These are phyloP conservation scores for Tolypocladium album DNA, from an alignment of 2,329 filamentous ascomycete species.

Conservation along the genomic window DNA sequence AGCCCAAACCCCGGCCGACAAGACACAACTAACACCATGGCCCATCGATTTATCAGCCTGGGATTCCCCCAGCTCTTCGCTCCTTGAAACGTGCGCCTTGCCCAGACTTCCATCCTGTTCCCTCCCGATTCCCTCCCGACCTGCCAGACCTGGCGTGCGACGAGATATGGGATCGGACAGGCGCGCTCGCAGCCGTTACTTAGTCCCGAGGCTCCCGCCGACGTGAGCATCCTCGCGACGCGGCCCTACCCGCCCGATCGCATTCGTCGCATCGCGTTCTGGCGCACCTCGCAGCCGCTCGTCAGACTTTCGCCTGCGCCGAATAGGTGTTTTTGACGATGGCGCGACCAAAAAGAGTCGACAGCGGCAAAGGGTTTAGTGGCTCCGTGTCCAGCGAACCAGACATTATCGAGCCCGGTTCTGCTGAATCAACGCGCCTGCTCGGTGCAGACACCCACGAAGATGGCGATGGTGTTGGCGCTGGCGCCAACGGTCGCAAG, in stretches of 20 bases:
- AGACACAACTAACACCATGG: neutral
- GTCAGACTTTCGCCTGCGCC: neutral
- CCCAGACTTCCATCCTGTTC: neutral
- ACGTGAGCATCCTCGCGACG: neutral
- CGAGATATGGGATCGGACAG: neutral
- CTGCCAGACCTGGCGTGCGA: neutral
- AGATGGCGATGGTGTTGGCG: neutral
- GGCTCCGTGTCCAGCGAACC: neutral
- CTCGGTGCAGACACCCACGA: neutral
- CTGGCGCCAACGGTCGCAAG: slow-evolving; percentile 7
- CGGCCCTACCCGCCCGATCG: neutral
- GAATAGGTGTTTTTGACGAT: neutral
- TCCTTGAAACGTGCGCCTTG: neutral
- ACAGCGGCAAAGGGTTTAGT: neutral
- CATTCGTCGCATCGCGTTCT: neutral
- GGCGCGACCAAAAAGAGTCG: neutral
- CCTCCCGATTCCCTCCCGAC: too few species aligned
- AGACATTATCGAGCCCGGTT: neutral
- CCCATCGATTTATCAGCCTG: neutral
- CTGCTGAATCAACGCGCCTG: slow-evolving; percentile 3
- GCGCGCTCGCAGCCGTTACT: neutral
- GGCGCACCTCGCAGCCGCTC: neutral
- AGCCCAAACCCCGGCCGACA: neutral
- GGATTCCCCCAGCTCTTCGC: neutral
- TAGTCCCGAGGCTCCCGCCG: neutral